Evolutionary conservation across 2,329 filamentous ascomycete genomes (phyloP), one percentile per base, ranked within the genome.

Genomic region (Exophiala xenobiotica): DNA sequence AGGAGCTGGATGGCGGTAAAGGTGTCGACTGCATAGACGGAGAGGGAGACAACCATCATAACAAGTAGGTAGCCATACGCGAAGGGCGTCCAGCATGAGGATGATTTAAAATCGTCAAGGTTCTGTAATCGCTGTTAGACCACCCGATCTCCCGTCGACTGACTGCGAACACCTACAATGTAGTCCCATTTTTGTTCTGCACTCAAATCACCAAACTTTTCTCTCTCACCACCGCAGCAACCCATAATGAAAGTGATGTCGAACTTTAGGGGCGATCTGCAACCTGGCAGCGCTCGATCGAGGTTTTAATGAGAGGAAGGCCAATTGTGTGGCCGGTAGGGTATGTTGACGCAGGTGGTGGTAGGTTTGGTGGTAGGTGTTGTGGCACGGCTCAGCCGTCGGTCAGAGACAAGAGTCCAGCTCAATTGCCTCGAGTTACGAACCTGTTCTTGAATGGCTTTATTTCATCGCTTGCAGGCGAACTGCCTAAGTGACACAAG

Each of bases 141-240:
- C 14, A 52, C 49, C 3, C 29, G 37, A 57, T 22, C 59, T 51
- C 51, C 33, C 12, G 19, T 56, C 22, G n/a, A n/a, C 14, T n/a
- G 37, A 41, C 18, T 2, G 14, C 4, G 19, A 24, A 38, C 6
- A 73, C 86, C 66, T 74, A 90, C 87, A 67, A 97, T 91, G 68
- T 91, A 95, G 65, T 91, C 88, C 92, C 92, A 97, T 77, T 90
- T 87, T 74, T 93, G 89, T 71, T 96, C 92, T 54, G 88, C 84
- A 57, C 81, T 78, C 57, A 92, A 79, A 57, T 86, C 78, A 60
- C 77, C 79, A 66, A 76, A 68, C 66, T 87, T 86, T 51, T 76
- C 75, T 45, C 78, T 73, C 61, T 72, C 64, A 56, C 83, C 80
- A 58, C 81, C 79, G 61, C 81, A 75, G 66, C 84, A 87, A 61